phyloP scores from a whole-genome alignment of 108 stramenopile genomes.

The Fragilaria crotonensis region DNA sequence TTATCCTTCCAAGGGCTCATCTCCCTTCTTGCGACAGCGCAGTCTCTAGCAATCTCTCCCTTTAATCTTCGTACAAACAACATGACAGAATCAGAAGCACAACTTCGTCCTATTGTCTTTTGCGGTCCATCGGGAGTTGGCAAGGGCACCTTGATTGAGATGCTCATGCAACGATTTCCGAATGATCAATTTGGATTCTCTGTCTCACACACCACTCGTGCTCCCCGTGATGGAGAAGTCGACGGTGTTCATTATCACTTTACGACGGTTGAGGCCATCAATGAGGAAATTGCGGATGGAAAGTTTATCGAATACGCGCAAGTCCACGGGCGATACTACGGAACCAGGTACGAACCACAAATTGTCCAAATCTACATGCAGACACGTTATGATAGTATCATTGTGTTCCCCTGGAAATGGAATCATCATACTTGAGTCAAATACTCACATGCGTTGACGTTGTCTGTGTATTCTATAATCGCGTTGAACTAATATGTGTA shows the following conservation, averaged over 20 bases:
- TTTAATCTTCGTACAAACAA: not conserved
- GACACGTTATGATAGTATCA: too few relatives aligned
- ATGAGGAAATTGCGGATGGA: conserved; percentile 71
- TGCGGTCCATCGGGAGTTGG: conserved; percentile 44
- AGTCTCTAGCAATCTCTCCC: too few relatives aligned
- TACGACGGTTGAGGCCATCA: conserved; percentile 70
- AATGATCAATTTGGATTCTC: conserved; percentile 69
- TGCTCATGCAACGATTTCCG: conserved; percentile 64
- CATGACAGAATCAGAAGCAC: conserved; percentile 2
- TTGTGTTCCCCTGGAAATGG: too few relatives aligned
- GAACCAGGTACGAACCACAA: conserved; percentile 57
- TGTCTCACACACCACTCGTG: conserved; percentile 92
- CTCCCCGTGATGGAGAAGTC: conserved; percentile 80
- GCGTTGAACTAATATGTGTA: too few relatives aligned
- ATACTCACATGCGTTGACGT: too few relatives aligned
- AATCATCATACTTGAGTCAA: too few relatives aligned
- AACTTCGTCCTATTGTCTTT: conserved; percentile 36
- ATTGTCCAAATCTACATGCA: too few relatives aligned
- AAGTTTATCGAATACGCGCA: conserved; percentile 85
- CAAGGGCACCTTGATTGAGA: conserved; percentile 69
- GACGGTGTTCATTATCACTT: conserved; percentile 93
- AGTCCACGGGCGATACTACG: conserved; percentile 96
- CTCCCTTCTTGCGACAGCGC: too few relatives aligned
- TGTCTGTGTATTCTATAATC: too few relatives aligned
- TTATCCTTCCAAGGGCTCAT: too few relatives aligned